A percentile compares a stretch with the other conserved stretches of the same genome.
phyloP scores from a whole-genome alignment of 495 filamentous ascomycete species.

The Letharia columbiana region DNA sequence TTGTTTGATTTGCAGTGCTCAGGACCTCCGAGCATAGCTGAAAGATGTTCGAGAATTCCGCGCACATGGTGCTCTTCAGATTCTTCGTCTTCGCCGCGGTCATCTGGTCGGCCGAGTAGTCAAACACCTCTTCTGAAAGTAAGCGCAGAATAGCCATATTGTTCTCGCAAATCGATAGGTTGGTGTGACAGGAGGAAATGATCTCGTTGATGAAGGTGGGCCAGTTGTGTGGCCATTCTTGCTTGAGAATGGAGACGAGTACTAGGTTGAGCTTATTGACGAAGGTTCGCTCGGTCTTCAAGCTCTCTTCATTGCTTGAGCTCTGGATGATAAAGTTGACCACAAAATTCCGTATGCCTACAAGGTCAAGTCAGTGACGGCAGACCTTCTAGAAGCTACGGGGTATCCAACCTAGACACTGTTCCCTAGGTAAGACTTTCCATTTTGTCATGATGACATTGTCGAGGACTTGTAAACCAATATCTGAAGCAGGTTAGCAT shows the following conservation, averaged over 20 bases:
- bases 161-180: conserved; percentile 96
- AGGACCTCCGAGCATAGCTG: conserved; percentile 92
- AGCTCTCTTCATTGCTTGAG: conserved; percentile 77
- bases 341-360: conserved; percentile 96
- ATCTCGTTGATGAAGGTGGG: conserved; percentile 99
- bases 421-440: conserved; percentile 92
- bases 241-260: conserved; percentile 93
- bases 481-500: conserved; percentile 55
- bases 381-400: conserved; percentile 1
- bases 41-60: conserved; percentile 96
- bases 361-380: conserved; percentile 18
- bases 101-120: conserved; percentile 98
- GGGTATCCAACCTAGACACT: conserved; percentile 67
- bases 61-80: conserved; percentile 94
- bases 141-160: conserved; percentile 98
- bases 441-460: conserved; percentile 98
- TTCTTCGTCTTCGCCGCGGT: conserved; percentile 92
- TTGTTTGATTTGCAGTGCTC: conserved; percentile 76
- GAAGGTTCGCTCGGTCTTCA: conserved; percentile 72
- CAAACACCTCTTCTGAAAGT: conserved; percentile 96
- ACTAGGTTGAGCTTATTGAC: conserved; percentile 97
- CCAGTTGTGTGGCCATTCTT: conserved; percentile 99
- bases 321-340: conserved; percentile 94
- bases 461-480: conserved; percentile 92
- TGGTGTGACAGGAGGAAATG: conserved; percentile 86